Evolutionary conservation across 495 filamentous ascomycete genomes (phyloP), one percentile per base, ranked within the genome.

Genomic region (Penicillium cinerascens): DNA sequence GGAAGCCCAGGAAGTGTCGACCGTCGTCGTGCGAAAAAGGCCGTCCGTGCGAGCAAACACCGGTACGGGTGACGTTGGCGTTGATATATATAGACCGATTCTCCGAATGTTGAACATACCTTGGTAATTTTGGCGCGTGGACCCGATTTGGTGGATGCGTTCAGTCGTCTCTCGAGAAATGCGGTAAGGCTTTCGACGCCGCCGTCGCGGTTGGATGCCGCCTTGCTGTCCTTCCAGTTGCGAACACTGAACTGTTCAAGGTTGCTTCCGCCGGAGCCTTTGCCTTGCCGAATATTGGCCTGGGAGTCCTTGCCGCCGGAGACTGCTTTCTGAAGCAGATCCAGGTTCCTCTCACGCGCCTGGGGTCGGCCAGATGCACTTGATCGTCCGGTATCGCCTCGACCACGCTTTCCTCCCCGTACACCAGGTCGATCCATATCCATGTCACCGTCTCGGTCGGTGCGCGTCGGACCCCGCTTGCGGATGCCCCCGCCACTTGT

Each of bases 401-500:
- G 50, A 33, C 29, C 42, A 13, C 47, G 20, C 16, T 49, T 57
- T 16, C 39, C 54, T 25, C 54, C 72, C 52, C 77, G 63, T 17
- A 63, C 62, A 26, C 64, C 63, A 18, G 72, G 67, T 42, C 67
- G 72, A 66, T 84, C 87, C 90, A 93, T 95, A 27, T 83, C 79
- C 36, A 93, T 74, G 69, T 95, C 90, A 13, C 90, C 90, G 77
- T 95, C 90, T 58, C 81, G 81, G 64, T 95, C 90, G 49, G 81
- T 75, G 43, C 81, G 78, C 6, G 69, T 67, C 52, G 55, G 66
- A 52, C 71, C 77, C 47, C 82, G 82, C 76, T 93, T 95, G 47
- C 82, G 78, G 50, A 92, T 88, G 27, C 88, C 87, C 42, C 86
- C 87, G 54, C 84, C 75, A 56, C 70, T 71, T 25, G 65, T 57